Conservation (phyloP, 2,329 filamentous ascomycete genomes). For the Penicillium sp. region DNA sequence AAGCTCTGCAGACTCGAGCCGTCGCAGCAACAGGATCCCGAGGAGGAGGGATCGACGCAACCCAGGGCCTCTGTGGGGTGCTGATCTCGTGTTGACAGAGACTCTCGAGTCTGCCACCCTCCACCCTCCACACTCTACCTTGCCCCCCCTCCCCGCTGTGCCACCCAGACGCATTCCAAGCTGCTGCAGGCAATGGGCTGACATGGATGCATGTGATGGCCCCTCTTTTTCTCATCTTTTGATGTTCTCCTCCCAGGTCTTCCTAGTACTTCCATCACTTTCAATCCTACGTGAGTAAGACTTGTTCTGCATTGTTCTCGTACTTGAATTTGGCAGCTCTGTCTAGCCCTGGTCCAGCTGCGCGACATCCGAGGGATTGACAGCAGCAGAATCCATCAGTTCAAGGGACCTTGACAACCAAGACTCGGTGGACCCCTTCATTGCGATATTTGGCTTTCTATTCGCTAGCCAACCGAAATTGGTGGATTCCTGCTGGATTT, state of each 20-base stretch:
- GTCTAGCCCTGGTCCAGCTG: neutral
- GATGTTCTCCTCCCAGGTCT: slow-evolving; percentile 1
- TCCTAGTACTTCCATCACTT: slow-evolving; percentile 8
- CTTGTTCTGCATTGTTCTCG: neutral
- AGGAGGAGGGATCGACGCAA: neutral
- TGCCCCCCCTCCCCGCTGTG: slow-evolving; percentile 10
- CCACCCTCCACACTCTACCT: neutral
- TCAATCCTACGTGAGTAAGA: slow-evolving; percentile 2
- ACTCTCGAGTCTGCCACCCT: neutral
- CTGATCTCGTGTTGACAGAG: neutral
- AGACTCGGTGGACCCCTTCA: neutral
- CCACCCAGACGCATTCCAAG: neutral
- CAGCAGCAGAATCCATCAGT: neutral
- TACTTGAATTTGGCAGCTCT: neutral
- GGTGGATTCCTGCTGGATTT: neutral
- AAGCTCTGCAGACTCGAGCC: neutral
- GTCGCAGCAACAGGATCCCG: neutral
- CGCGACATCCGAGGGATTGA: neutral
- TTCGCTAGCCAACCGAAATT: neutral
- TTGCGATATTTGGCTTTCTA: neutral
- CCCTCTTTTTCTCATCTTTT: slow-evolving; percentile 25
- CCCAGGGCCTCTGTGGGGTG: no score
- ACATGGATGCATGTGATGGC: slow-evolving; percentile 22
- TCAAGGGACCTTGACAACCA: neutral
- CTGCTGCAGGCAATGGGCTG: slow-evolving; percentile 3